These are phyloP conservation scores for Trichoderma virens DNA, from an alignment of 495 filamentous ascomycete genomes.

Conservation along the genomic window DNA sequence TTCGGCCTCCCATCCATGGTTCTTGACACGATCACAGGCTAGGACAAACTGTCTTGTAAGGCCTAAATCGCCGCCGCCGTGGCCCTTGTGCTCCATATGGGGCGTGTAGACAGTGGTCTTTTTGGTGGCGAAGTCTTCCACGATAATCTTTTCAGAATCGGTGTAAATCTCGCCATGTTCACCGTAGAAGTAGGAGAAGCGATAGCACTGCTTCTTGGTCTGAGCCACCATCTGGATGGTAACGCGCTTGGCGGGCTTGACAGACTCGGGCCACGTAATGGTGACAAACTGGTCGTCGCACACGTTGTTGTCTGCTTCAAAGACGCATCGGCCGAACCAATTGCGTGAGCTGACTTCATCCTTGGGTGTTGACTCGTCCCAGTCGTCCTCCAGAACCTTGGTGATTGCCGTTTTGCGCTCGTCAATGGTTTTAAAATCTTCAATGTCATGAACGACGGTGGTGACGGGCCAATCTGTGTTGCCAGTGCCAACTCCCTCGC, in stretches of 20 bases:
- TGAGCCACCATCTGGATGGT: slow-evolving; percentile 90
- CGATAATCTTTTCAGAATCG: slow-evolving; percentile 56
- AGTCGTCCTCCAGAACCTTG: slow-evolving; percentile 57
- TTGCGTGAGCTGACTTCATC: slow-evolving; percentile 51
- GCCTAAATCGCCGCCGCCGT: slow-evolving; percentile 86
- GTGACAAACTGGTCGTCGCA: slow-evolving; percentile 88
- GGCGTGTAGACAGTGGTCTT: slow-evolving; percentile 46
- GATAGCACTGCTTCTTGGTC: slow-evolving; percentile 77
- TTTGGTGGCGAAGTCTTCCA: slow-evolving; percentile 56
- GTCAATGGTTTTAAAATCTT: slow-evolving; percentile 50
- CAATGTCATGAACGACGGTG: slow-evolving; percentile 86
- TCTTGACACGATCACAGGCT: slow-evolving; percentile 75
- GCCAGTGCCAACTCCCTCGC: slow-evolving; percentile 40
- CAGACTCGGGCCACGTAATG: slow-evolving; percentile 71
- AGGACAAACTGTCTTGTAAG: slow-evolving; percentile 70
- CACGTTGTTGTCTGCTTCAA: slow-evolving; percentile 83
- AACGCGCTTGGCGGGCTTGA: slow-evolving; percentile 68
- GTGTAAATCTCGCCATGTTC: slow-evolving; percentile 78
- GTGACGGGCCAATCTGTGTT: slow-evolving; percentile 73
- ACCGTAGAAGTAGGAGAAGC: slow-evolving; percentile 77
- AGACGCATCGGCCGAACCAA: slow-evolving; percentile 94
- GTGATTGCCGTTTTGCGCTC: slow-evolving; percentile 34
- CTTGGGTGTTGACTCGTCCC: slow-evolving; percentile 41
- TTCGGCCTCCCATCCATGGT: slow-evolving; percentile 54
- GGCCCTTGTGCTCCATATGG: slow-evolving; percentile 45